Conservation (phyloP, 139 green algal species). For the Micromonas commoda region DNA sequence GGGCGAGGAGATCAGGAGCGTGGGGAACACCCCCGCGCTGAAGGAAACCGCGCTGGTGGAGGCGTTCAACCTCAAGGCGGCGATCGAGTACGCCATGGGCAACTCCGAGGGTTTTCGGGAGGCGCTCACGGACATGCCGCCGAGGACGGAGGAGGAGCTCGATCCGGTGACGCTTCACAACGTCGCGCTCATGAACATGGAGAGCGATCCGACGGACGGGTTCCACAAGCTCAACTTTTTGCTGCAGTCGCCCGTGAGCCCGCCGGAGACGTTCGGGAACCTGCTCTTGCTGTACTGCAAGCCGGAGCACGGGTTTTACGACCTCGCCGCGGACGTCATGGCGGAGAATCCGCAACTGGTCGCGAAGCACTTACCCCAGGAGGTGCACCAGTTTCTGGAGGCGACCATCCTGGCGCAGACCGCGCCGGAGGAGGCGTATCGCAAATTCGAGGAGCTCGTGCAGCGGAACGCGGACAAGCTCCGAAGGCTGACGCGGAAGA, state of each 20-base stretch:
- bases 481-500: slow-evolving; percentile 62
- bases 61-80: slow-evolving; percentile 83
- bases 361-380: slow-evolving; percentile 46
- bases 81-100: slow-evolving; percentile 72
- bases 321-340: slow-evolving; percentile 74
- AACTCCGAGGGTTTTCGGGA: slow-evolving; percentile 62
- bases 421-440: slow-evolving; percentile 37
- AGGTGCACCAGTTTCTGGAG: slow-evolving; percentile 64
- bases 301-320: slow-evolving; percentile 56
- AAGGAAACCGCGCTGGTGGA: slow-evolving; percentile 76
- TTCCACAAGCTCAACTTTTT: slow-evolving; percentile 87
- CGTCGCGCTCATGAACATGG: slow-evolving; percentile 61
- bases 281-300: slow-evolving; percentile 82
- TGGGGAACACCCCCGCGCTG: slow-evolving; percentile 75
- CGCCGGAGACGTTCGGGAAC: slow-evolving; percentile 73
- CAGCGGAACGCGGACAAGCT: slow-evolving; percentile 63
- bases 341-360: slow-evolving; percentile 61
- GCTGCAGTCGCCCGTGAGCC: slow-evolving; percentile 66
- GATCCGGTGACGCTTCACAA: slow-evolving; percentile 89
- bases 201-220: slow-evolving; percentile 51
- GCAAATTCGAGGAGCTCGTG: slow-evolving; percentile 34
- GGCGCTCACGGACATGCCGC: slow-evolving; percentile 62
- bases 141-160: slow-evolving; percentile 68
- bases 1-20: slow-evolving; percentile 58
- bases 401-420: slow-evolving; percentile 55